A percentile compares a stretch with the other conserved stretches of the same genome.
Evolutionary conservation across 139 green algal genomes (phyloP).

Genomic region (Asterochloris sp.): DNA sequence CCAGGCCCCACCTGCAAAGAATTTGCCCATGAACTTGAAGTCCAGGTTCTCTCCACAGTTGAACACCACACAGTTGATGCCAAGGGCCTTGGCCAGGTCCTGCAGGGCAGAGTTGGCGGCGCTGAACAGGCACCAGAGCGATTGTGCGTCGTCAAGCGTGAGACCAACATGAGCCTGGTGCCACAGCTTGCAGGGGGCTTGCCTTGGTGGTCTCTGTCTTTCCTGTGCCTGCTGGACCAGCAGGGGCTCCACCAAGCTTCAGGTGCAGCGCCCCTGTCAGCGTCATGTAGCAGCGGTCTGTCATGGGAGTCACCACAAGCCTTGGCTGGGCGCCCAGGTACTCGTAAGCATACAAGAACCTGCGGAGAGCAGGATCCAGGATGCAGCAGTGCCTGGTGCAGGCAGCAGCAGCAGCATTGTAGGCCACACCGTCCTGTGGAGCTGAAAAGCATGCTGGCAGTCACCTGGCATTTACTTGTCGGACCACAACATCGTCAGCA

Average conservation of each 20-base stretch:
- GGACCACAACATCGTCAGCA: constrained; percentile 54
- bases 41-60: constrained; percentile 91
- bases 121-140: too few relatives aligned
- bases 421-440: not conserved
- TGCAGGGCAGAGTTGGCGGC: not conserved
- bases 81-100: constrained; percentile 83
- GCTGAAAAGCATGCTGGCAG: not conserved
- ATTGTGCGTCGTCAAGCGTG: too few relatives aligned
- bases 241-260: constrained; percentile 80
- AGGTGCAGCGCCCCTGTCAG: constrained; percentile 82
- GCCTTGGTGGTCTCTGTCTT: constrained; percentile 89
- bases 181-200: not conserved
- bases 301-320: constrained; percentile 87
- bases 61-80: constrained; percentile 89
- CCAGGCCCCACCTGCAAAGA: constrained; percentile 50
- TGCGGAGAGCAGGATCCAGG: not conserved
- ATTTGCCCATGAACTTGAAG: constrained; percentile 85
- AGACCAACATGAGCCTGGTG: too few relatives aligned
- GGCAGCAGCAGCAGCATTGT: not conserved
- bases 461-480: constrained; percentile 40
- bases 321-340: constrained; percentile 82
- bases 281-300: constrained; percentile 88
- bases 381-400: not conserved
- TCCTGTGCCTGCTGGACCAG: constrained; percentile 76
- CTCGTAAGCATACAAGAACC: constrained; percentile 82